Base-by-base conservation (phyloP, 75 land plant genomes). In the Picea glauca region DNA sequence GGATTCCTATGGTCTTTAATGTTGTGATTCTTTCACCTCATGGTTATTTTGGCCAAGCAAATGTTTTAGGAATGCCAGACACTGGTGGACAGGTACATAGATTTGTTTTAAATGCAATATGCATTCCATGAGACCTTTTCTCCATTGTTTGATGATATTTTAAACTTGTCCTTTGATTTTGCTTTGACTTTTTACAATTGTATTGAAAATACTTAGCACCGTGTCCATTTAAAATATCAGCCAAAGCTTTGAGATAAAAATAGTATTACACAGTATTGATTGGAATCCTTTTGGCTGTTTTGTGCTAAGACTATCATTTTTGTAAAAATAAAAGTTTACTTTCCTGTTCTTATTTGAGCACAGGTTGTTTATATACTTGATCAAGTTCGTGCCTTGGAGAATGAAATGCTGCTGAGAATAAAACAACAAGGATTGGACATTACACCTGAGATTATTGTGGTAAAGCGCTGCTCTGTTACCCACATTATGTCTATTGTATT, bases 11-110 rank as follows among this genome's bases (percentile, higher is more conserved):
- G 93, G 92, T 91, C 60, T 90, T 90, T 75, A 90, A 87, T 81
- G 92, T 91, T 46, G 93, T 87, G 54, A 90, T 91, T 26, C 68
- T 91, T 58, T 87, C 93, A 62, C 93, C 93, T 5, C 93, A 91
- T 82, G 93, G 93, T 11, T 91, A 91, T 79, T 91, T 91, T 78
- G 93, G 92, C 21, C 93, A 91, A 77, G 92, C 90, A n/a, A 86
- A 86, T 81, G 93, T 91, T 61, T 62, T 91, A 20, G 93, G 93
- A 8, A 76, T 91, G 77, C 93, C 93, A 15, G 93, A 91, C 60
- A 91, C 93, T 81, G 93, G 93, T 57, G 93, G 93, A 26, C 93
- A 91, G 92, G 93, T 90, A 78, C 21, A 46, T 90, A 72, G 17
- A 58, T 32, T 58, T 68, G 50, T 58, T 72, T 17, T 65, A 13